Base-by-base conservation (phyloP, 805 yeast genomes). In the Debaryomyces hansenii region DNA sequence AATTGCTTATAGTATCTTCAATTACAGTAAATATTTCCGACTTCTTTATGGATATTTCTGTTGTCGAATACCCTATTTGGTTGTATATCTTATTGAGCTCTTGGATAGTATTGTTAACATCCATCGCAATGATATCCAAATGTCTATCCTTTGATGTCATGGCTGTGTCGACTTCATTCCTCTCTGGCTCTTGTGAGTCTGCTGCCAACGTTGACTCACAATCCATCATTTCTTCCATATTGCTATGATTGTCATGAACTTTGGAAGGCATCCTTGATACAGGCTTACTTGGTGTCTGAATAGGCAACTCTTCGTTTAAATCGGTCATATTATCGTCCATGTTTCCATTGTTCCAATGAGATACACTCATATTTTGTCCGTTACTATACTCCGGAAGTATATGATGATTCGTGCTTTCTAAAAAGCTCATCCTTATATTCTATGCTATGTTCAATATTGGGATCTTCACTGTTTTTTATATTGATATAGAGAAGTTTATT, bases 21-120 rank as follows among this genome's bases (percentile, higher is more conserved):
- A 82, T 67, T 4, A 71, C 71, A 12, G 64, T 70, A 52, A 82
- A 81, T 11, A 82, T 74, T 37, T 70, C 69, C 29, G 73, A 62
- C 52, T 79, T 82, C 52, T 79, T 82, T 32, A 62, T 62, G 11
- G 74, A 57, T 2, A 79, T 75, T 46, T 81, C 84, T 7, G 60
- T 55, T n/a, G 69, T 59, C 1, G 83, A 70, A 55, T 77, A 80
- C 1, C 87, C 87, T 35, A 82, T 82, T 47, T 72, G 75, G 40
- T 67, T 66, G 57, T 80, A 80, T 8, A 80, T 71, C 4, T 56
- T 55, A 42, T 75, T 71, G n/a, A 82, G 58, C 42, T 77, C 74
- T 51, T 49, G 52, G 14, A 72, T 62, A 7, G 76, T 66, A n/a
- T 54, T 51, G 44, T 64, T 63, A n/a, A 72, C 70, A 31, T 68